Evolutionary conservation across 331 rosid species (phyloP).

Genomic region (Pyracantha coccinea): DNA sequence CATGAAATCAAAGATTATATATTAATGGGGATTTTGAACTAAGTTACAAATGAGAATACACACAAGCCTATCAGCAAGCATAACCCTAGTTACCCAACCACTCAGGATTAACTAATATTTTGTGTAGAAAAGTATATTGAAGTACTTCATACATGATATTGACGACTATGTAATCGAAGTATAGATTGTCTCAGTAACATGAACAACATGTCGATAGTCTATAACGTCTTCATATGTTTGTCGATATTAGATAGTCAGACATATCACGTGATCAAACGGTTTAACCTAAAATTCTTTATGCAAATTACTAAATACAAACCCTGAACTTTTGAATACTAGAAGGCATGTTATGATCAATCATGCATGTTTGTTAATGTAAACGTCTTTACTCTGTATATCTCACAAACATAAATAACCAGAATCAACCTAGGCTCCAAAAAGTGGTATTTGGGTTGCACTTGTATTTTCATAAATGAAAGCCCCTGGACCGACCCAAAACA

Average conservation of each 20-base stretch:
- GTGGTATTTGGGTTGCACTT: too few relatives aligned
- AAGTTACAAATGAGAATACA: not conserved
- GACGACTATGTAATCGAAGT: not conserved
- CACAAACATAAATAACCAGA: not conserved
- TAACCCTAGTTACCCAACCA: not conserved
- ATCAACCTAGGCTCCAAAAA: too few relatives aligned
- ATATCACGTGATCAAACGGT: not conserved
- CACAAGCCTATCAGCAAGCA: not conserved
- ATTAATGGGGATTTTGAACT: not conserved
- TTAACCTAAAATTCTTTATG: too few relatives aligned
- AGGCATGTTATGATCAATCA: not conserved
- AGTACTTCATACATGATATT: not conserved
- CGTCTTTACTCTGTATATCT: not conserved
- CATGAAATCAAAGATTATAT: slow-evolving; percentile 4
- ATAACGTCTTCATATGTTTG: not conserved
- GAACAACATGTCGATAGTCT: not conserved
- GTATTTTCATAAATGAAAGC: too few relatives aligned
- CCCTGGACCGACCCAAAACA: not conserved
- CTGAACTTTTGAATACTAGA: not conserved
- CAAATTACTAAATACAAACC: not conserved
- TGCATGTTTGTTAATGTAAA: not conserved
- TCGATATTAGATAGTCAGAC: too few relatives aligned
- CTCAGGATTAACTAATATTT: not conserved
- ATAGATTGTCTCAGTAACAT: too few relatives aligned
- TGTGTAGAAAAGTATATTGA: too few relatives aligned